Conservation (phyloP, 306 rosid species). For the Sesbania bispinosa region DNA sequence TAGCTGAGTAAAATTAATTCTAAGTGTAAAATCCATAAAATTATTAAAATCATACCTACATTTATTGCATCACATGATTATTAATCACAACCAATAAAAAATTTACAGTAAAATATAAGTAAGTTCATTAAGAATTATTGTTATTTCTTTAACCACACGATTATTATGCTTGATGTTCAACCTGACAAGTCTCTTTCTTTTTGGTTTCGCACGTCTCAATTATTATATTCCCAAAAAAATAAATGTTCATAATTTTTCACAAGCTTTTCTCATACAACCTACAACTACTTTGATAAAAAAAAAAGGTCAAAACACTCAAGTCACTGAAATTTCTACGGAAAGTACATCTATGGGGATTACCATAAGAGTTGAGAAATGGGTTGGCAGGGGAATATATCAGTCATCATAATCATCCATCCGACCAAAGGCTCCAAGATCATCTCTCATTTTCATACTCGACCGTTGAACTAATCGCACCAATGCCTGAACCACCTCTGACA, state of each 20-base stretch:
- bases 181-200: no score
- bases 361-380: background rate
- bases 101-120: no score
- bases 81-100: no score
- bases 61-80: no score
- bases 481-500: slow-evolving; percentile 77
- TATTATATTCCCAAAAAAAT: background rate
- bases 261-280: background rate
- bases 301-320: background rate
- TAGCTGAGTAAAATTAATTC: no score
- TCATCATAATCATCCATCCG: slow-evolving; percentile 45
- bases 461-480: slow-evolving; percentile 58
- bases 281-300: background rate
- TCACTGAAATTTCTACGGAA: background rate
- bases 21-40: no score
- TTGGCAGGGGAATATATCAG: background rate
- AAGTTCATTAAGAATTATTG: no score
- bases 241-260: background rate
- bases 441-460: slow-evolving; percentile 56
- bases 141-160: no score
- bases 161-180: no score
- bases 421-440: slow-evolving; percentile 52
- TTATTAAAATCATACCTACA: no score
- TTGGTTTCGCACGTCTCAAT: background rate
- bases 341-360: background rate